These are phyloP conservation scores for Neurospora sp. DNA, from an alignment of 495 filamentous ascomycete genomes.

Conservation along the genomic window DNA sequence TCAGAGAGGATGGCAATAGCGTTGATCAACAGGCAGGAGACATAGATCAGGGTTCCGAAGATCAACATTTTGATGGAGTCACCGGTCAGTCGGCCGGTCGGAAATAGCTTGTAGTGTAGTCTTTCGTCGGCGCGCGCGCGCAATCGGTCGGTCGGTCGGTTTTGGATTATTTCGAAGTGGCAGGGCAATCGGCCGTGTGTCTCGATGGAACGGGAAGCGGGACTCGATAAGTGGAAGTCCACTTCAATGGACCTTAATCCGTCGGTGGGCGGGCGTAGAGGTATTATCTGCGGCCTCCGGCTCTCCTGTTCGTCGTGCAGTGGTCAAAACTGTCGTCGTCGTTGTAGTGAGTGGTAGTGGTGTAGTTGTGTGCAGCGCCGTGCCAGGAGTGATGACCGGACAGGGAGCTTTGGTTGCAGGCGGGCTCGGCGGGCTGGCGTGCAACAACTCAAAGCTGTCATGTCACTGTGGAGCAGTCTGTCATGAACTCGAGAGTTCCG, in stretches of 20 bases:
- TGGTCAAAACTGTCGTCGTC: neutral
- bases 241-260: neutral
- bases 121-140: neutral
- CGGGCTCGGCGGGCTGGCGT: neutral
- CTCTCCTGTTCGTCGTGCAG: neutral
- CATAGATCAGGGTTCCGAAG: conserved; percentile 68
- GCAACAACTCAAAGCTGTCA: neutral
- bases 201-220: neutral
- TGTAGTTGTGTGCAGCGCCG: neutral
- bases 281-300: neutral
- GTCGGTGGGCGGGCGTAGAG: neutral
- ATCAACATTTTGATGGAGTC: conserved; percentile 45
- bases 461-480: neutral
- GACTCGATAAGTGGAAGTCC: neutral
- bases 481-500: neutral
- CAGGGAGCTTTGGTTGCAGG: neutral
- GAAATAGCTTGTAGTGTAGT: neutral
- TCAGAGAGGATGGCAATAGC: conserved; percentile 92
- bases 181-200: neutral
- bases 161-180: neutral
- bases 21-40: conserved; percentile 79
- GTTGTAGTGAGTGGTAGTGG: neutral
- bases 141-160: neutral
- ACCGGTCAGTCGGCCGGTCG: neutral
- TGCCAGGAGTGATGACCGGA: neutral